Evolutionary conservation across 148 eudicot genomes (phyloP).

Genomic region (Rhododendron vialii): DNA sequence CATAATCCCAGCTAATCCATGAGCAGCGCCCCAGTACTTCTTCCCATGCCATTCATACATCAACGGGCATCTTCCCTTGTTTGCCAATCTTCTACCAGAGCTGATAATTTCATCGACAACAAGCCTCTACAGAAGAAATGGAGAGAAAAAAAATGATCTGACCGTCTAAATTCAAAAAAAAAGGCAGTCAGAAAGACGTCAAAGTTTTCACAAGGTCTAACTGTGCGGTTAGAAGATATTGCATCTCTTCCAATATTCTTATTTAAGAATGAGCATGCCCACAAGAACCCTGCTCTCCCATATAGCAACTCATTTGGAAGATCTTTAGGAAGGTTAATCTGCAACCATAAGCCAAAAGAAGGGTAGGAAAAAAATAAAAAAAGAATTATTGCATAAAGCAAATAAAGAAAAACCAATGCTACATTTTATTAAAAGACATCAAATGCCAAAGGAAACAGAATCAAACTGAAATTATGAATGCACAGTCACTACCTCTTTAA

Average conservation of each 20-base stretch:
- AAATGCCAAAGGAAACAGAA: neutral
- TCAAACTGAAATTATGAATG: neutral
- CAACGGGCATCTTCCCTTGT: constrained; percentile 50
- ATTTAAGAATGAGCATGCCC: constrained; percentile 80
- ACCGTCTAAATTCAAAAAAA: neutral
- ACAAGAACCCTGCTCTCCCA: constrained; percentile 83
- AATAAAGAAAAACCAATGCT: neutral
- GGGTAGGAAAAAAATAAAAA: neutral
- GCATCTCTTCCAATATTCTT: constrained; percentile 65
- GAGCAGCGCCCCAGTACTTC: constrained; percentile 91
- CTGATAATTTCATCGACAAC: constrained; percentile 51
- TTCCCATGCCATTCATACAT: constrained; percentile 91
- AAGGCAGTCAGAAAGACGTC: neutral
- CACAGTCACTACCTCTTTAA: constrained; percentile 48
- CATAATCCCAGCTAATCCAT: constrained; percentile 87
- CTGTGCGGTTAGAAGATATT: constrained; percentile 48
- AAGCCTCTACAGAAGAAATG: constrained; percentile 33
- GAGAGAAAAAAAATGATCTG: neutral
- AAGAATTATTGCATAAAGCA: neutral
- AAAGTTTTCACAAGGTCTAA: constrained; percentile 14
- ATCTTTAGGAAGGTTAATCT: constrained; percentile 62
- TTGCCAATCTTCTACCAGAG: constrained; percentile 52
- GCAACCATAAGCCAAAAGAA: constrained; percentile 10
- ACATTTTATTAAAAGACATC: neutral
- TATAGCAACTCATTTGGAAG: constrained; percentile 81